Evolutionary conservation across 2,329 filamentous ascomycete species (phyloP).

Genomic region (Basipetospora chlamydospora): DNA sequence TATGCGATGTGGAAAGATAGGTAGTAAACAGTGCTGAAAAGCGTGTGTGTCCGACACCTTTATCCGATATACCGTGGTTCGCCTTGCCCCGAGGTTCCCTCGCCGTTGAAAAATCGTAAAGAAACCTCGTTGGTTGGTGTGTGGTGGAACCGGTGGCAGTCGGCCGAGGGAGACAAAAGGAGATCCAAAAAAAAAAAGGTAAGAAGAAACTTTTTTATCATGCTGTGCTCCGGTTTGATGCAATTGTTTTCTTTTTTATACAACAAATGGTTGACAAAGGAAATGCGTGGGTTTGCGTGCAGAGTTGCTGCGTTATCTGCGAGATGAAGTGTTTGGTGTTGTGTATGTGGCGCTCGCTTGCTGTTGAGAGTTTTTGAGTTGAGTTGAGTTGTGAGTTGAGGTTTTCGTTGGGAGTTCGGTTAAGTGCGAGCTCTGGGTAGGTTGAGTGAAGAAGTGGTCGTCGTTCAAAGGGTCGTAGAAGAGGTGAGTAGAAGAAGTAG

Average conservation of each 20-base stretch:
- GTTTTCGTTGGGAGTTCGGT: too few species aligned
- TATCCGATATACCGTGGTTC: background rate
- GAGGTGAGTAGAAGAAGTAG: background rate
- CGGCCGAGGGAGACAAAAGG: background rate
- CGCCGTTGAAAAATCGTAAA: background rate
- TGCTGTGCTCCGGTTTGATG: slow-evolving; percentile 34
- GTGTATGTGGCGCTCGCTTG: background rate
- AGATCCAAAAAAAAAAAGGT: too few species aligned
- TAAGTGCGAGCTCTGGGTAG: background rate
- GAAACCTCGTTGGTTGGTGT: background rate
- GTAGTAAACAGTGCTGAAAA: too few species aligned
- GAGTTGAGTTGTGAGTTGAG: too few species aligned
- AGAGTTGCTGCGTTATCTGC: background rate
- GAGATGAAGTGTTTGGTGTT: background rate
- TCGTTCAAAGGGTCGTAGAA: background rate
- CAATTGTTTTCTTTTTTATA: slow-evolving; percentile 27
- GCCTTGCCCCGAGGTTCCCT: background rate
- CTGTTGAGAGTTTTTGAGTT: background rate
- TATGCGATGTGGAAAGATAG: background rate
- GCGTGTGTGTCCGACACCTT: background rate
- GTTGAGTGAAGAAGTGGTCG: slow-evolving; percentile 1
- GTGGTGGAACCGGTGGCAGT: background rate
- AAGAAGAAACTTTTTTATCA: slow-evolving; percentile 24
- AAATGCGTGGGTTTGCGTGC: slow-evolving; percentile 3
- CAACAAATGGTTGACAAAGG: slow-evolving; percentile 17